Base-by-base conservation (phyloP, 192 early-diverging fungal genomes). In the Haplosporangium gracile region DNA sequence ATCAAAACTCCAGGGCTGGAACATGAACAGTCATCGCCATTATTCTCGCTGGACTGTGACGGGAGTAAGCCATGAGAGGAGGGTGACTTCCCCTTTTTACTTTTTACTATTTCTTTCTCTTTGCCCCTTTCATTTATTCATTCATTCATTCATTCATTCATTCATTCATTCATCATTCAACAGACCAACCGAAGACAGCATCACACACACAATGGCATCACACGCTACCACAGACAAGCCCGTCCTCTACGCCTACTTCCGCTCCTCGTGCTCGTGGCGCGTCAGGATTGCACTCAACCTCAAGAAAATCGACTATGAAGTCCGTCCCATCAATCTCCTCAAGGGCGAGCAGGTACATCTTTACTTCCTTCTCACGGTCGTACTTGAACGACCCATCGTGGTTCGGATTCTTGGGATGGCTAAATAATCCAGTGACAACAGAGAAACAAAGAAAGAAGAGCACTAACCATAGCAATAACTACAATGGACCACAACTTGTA, bases 231-330 rank as follows among this genome's bases (percentile, higher is more conserved):
- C 65, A 13, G 68, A 89, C n/a, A 75, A 72, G 18, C 91, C 93
- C 32, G 77, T 92, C 8, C 92, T 97, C 5, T 97, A 96, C 79
- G 82, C 90, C 7, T 98, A 97, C 89, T 97, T 89, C 83, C 93
- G 97, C 38, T 95, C 95, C 39, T 94, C 93, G 42, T 93, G 91
- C 76, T 90, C 93, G 5, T 96, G 93, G 85, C 93, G 97, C 79
- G 94, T 97, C 49, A 86, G 96, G 39, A 93, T 95, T 51, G 93
- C 92, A 34, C 90, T 99, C 22, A 89, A 90, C 73, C 92, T 90
- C 92, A 99, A 99, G 82, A 90, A 89, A 63, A 92, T 98, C 68
- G 88, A 89, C 9, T 96, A 95, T 85, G 94, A 97, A 47, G 45
- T 80, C 22, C 82, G 82, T 7, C 88, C 89, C 22, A 90, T 99